Conservation (phyloP, 176 grass and related monocot species). For the Oryza glumipatula region DNA sequence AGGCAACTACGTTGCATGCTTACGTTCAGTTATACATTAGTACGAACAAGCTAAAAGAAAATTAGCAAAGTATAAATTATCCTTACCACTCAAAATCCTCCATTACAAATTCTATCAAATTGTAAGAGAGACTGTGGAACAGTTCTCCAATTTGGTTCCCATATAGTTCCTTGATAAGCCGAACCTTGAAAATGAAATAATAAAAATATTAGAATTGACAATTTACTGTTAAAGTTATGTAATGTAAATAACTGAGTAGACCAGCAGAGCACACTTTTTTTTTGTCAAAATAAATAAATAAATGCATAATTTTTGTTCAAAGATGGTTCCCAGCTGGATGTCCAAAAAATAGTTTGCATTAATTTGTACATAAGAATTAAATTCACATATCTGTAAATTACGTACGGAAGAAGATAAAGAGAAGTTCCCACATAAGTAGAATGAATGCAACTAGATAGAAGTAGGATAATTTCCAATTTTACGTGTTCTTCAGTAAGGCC, state of each 20-base stretch:
- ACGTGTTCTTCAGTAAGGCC: not conserved
- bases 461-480: not conserved
- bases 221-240: not conserved
- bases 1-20: not conserved
- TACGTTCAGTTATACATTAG: not conserved
- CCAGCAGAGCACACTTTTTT: not conserved
- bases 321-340: not conserved
- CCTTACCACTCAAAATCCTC: conserved; percentile 92
- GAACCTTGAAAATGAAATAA: conserved; percentile 64
- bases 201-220: conserved; percentile 23
- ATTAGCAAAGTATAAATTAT: conserved; percentile 14
- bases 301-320: not conserved
- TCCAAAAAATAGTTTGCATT: not conserved
- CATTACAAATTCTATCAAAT: conserved; percentile 88
- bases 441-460: not conserved
- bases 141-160: conserved; percentile 92
- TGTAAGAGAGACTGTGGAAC: conserved; percentile 78
- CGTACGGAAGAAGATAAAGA: not conserved
- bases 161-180: conserved; percentile 93
- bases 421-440: not conserved
- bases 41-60: not conserved
- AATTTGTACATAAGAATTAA: not conserved
- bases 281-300: not conserved
- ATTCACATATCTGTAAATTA: conserved; percentile 9
- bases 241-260: not conserved